These are phyloP conservation scores for Pachyrhizus erosus DNA, from an alignment of 306 rosid genomes.

Conservation along the genomic window DNA sequence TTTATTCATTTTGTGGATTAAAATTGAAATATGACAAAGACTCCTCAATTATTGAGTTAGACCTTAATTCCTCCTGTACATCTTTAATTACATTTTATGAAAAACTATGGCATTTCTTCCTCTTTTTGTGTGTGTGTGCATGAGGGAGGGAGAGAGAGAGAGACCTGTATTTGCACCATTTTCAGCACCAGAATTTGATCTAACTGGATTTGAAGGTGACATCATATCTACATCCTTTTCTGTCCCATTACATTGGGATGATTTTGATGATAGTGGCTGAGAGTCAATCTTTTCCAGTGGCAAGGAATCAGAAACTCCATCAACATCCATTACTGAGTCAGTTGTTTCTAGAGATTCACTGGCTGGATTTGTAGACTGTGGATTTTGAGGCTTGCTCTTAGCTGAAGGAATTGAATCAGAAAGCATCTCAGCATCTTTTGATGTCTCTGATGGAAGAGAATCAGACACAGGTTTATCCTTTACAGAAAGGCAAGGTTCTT, in stretches of 20 bases:
- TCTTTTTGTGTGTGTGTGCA: not conserved
- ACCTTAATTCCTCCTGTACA: slow-evolving; percentile 7
- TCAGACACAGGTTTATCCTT: slow-evolving; percentile 56
- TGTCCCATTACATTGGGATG: slow-evolving; percentile 48
- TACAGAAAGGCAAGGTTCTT: slow-evolving; percentile 52
- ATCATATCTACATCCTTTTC: slow-evolving; percentile 47
- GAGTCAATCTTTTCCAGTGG: slow-evolving; percentile 45
- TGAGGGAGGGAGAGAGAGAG: slow-evolving; percentile 20
- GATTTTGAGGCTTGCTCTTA: slow-evolving; percentile 36
- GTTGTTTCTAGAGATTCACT: slow-evolving; percentile 47
- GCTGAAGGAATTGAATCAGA: slow-evolving; percentile 47
- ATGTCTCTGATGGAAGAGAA: slow-evolving; percentile 49
- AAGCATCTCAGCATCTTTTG: slow-evolving; percentile 44
- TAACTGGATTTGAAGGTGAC: slow-evolving; percentile 51
- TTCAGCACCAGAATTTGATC: slow-evolving; percentile 50
- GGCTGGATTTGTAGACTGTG: slow-evolving; percentile 42
- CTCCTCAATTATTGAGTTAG: slow-evolving; percentile 3
- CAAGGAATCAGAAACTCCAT: slow-evolving; percentile 51
- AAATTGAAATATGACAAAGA: not conserved
- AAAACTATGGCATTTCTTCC: slow-evolving; percentile 14
- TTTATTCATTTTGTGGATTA: slow-evolving; percentile 10
- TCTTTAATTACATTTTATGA: slow-evolving; percentile 22
- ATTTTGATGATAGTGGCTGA: slow-evolving; percentile 38
- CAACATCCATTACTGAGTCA: slow-evolving; percentile 56
- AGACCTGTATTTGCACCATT: slow-evolving; percentile 56